Evolutionary conservation across 2,329 filamentous ascomycete genomes (phyloP).

Genomic region (Ophiostoma novo-ulmi): DNA sequence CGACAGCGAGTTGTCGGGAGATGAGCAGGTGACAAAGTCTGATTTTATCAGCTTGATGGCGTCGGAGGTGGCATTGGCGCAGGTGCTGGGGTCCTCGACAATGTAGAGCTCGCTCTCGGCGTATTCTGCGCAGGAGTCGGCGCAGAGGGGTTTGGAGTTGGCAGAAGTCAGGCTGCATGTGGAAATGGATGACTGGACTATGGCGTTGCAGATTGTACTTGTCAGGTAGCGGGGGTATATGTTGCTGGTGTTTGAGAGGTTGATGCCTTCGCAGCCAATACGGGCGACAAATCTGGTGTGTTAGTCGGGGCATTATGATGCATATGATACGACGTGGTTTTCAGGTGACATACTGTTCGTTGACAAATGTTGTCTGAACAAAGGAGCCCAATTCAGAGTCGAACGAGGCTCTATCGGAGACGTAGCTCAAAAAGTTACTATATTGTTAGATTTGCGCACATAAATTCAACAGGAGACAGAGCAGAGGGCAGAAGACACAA

Average conservation of each 20-base stretch:
- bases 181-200: slow-evolving; percentile 80
- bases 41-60: slow-evolving; percentile 75
- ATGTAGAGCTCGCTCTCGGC: slow-evolving; percentile 87
- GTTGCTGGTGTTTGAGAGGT: slow-evolving; percentile 70
- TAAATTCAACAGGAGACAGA: neutral
- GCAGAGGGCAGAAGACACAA: neutral
- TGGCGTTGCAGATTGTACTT: slow-evolving; percentile 85
- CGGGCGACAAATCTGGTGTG: slow-evolving; percentile 66
- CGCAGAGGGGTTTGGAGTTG: slow-evolving; percentile 72
- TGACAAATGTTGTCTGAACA: slow-evolving; percentile 68
- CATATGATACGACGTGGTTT: too few species aligned
- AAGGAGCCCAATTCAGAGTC: slow-evolving; percentile 70
- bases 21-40: slow-evolving; percentile 84
- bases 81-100: slow-evolving; percentile 66
- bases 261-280: slow-evolving; percentile 73
- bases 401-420: slow-evolving; percentile 70
- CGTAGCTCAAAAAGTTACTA: slow-evolving; percentile 80
- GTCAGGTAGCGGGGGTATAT: slow-evolving; percentile 92
- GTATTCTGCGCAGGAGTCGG: slow-evolving; percentile 76
- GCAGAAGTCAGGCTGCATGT: slow-evolving; percentile 61
- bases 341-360: slow-evolving; percentile 60
- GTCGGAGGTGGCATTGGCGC: slow-evolving; percentile 59
- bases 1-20: slow-evolving; percentile 74
- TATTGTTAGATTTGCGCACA: slow-evolving; percentile 10
- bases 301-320: neutral